phyloP scores from a whole-genome alignment of 2,329 filamentous ascomycete genomes.

The Ophiostoma pallidulum region DNA sequence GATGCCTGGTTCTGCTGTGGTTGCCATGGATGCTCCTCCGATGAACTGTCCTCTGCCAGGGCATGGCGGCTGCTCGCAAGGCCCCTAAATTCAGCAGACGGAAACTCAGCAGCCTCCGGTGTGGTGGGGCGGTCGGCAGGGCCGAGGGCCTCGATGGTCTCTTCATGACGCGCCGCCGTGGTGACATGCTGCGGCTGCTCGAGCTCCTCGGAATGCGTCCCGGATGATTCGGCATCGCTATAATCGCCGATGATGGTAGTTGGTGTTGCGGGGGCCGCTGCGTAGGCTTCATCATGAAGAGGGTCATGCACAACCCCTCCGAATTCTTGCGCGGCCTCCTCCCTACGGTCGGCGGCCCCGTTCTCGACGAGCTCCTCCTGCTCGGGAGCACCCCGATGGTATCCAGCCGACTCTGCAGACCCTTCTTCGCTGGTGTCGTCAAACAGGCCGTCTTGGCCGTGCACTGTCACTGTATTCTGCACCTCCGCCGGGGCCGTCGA shows the following conservation, averaged over 20 bases:
- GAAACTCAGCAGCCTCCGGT: background rate
- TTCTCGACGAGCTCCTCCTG: no score
- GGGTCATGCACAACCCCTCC: background rate
- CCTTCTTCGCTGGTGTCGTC: constrained; percentile 19
- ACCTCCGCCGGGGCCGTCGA: constrained; percentile 8
- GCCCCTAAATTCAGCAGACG: constrained; percentile 13
- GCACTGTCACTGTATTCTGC: constrained; percentile 25
- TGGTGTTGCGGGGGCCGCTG: constrained; percentile 9
- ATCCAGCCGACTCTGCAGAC: background rate
- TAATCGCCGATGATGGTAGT: background rate
- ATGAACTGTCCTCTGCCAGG: background rate
- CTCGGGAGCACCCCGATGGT: no score
- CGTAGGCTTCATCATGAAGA: constrained; percentile 4
- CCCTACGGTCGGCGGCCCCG: background rate
- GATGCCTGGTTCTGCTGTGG: no score
- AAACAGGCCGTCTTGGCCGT: constrained; percentile 27
- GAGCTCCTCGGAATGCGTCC: background rate
- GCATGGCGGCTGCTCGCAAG: constrained; percentile 23
- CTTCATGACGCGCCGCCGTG: background rate
- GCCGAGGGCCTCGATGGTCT: background rate
- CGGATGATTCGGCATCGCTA: background rate
- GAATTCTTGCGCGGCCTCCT: background rate
- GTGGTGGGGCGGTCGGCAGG: background rate
- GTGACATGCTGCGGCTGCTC: no score
- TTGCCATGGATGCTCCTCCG: background rate